Conservation (phyloP, 768 basidiomycete species). For the Boletales sp. region DNA sequence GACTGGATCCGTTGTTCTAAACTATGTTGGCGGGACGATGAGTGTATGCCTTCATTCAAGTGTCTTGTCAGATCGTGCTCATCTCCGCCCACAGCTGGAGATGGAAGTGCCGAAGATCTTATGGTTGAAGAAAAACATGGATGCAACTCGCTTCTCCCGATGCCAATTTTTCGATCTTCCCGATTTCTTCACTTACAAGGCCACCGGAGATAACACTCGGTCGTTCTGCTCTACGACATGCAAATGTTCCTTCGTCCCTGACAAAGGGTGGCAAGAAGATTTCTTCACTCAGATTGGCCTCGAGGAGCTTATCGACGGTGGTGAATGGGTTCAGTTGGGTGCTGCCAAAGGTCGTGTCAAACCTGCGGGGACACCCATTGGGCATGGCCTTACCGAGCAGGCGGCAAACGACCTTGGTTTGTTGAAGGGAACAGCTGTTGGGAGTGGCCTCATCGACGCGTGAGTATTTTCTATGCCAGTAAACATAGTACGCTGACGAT, state of each 20-base stretch:
- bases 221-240: slow-evolving; percentile 94
- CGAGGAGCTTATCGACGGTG: slow-evolving; percentile 58
- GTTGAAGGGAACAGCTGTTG: slow-evolving; percentile 82
- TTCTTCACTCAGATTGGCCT: slow-evolving; percentile 89
- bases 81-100: slow-evolving; percentile 59
- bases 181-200: slow-evolving; percentile 93
- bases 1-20: slow-evolving; percentile 78
- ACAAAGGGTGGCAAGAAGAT: slow-evolving; percentile 81
- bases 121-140: slow-evolving; percentile 93
- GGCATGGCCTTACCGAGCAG: slow-evolving; percentile 68
- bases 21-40: slow-evolving; percentile 96
- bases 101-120: slow-evolving; percentile 99
- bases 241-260: slow-evolving; percentile 92
- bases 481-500: neutral
- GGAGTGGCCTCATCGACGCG: slow-evolving; percentile 95
- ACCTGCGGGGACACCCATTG: slow-evolving; percentile 83
- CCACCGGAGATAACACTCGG: slow-evolving; percentile 66
- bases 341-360: slow-evolving; percentile 60
- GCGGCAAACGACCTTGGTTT: slow-evolving; percentile 88
- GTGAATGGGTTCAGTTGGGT: slow-evolving; percentile 70
- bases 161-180: slow-evolving; percentile 91
- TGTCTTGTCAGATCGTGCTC: slow-evolving; percentile 2
- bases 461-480: slow-evolving; percentile 35
- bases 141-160: slow-evolving; percentile 57
- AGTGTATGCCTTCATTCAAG: slow-evolving; percentile 51